Evolutionary conservation across 805 yeast species (phyloP).

Genomic region (Pichia cabralensis): DNA sequence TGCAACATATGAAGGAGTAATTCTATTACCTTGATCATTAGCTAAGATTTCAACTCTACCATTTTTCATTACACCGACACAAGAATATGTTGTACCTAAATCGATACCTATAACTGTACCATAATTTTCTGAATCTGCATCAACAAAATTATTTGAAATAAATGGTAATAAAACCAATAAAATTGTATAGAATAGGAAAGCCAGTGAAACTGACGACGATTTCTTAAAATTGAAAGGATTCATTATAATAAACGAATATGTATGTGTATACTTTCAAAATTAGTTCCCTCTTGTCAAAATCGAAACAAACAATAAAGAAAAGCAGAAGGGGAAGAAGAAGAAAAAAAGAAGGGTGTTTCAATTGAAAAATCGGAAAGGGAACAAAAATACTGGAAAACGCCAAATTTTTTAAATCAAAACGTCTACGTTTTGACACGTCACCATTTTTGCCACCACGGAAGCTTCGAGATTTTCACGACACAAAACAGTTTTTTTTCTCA

Average conservation of each 20-base stretch:
- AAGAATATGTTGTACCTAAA: slow-evolving; percentile 95
- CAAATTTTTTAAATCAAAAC: not conserved
- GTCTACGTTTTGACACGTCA: too few species aligned
- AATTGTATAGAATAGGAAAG: slow-evolving; percentile 21
- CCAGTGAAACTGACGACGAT: too few species aligned
- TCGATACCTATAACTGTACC: slow-evolving; percentile 75
- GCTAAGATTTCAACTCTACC: slow-evolving; percentile 85
- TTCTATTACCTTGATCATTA: slow-evolving; percentile 97
- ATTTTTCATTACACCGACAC: slow-evolving; percentile 67
- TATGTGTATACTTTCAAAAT: too few species aligned
- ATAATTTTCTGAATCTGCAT: slow-evolving; percentile 21
- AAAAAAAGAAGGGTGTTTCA: slow-evolving; percentile 1
- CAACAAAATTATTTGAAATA: slow-evolving; percentile 19
- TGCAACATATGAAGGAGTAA: slow-evolving; percentile 94
- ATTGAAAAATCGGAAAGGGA: too few species aligned
- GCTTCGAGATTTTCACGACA: too few species aligned
- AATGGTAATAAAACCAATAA: slow-evolving; percentile 22
- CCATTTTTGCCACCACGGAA: too few species aligned
- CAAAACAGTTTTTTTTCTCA: too few species aligned
- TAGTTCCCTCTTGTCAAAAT: too few species aligned
- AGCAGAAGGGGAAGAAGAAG: not conserved
- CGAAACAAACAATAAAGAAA: too few species aligned
- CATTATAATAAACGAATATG: too few species aligned
- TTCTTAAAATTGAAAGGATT: too few species aligned
- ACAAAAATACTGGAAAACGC: not conserved